Evolutionary conservation across 2,329 filamentous ascomycete genomes (phyloP).

Genomic region (Cladosporium sp.): DNA sequence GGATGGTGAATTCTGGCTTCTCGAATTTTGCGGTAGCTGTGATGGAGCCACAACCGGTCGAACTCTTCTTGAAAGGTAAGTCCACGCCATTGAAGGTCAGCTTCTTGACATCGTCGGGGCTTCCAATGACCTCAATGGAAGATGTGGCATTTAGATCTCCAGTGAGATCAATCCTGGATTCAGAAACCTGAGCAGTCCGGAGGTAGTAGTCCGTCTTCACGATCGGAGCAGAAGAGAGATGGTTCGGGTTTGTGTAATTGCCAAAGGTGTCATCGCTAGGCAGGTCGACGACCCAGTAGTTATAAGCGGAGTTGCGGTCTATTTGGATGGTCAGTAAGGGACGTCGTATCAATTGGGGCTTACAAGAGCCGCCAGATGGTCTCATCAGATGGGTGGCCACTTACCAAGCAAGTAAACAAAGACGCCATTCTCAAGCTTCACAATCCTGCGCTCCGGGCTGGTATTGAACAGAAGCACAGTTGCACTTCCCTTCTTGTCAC

Average conservation of each 20-base stretch:
- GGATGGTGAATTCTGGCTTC: constrained; percentile 50
- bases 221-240: constrained; percentile 41
- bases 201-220: constrained; percentile 63
- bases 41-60: constrained; percentile 44
- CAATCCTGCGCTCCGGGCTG: constrained; percentile 48
- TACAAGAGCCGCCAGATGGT: too few relatives aligned
- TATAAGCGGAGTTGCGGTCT: constrained; percentile 63
- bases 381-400: too few relatives aligned
- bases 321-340: constrained; percentile 16
- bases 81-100: constrained; percentile 58
- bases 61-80: constrained; percentile 36
- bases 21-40: constrained; percentile 47
- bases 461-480: constrained; percentile 54
- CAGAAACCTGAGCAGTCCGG: constrained; percentile 53
- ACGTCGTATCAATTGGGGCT: neutral
- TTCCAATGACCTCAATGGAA: constrained; percentile 63
- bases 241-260: constrained; percentile 31
- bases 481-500: constrained; percentile 36
- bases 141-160: constrained; percentile 71
- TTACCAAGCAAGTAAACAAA: constrained; percentile 54
- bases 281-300: constrained; percentile 62
- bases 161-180: constrained; percentile 55
- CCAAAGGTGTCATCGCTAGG: constrained; percentile 33
- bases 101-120: constrained; percentile 45
- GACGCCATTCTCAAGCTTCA: constrained; percentile 46